Evolutionary conservation across 2,329 filamentous ascomycete species (phyloP).

Genomic region (Aspergillus brunneoviolaceus): DNA sequence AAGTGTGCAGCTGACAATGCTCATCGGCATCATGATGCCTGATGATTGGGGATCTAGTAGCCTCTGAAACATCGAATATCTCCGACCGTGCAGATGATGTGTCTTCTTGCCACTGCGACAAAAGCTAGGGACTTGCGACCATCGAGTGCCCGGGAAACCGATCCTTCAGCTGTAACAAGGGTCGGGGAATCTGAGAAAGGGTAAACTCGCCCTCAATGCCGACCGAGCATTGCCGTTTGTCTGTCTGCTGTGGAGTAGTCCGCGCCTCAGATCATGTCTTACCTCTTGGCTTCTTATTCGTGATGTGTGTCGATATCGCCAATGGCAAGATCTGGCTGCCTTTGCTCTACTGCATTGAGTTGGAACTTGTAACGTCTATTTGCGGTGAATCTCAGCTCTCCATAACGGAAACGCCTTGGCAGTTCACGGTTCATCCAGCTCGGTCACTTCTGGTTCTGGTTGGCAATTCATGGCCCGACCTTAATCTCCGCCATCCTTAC

Average conservation of each 20-base stretch:
- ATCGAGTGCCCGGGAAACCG: neutral
- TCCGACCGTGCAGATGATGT: neutral
- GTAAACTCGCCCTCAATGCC: neutral
- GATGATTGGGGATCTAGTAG: neutral
- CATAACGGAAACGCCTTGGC: neutral
- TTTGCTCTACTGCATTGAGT: neutral
- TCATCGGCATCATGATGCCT: neutral
- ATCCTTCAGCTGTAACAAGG: neutral
- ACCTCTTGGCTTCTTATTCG: neutral
- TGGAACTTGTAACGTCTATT: neutral
- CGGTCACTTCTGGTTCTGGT: neutral
- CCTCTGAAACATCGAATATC: neutral
- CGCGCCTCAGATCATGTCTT: neutral
- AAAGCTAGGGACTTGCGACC: too few relatives aligned
- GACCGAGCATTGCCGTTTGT: neutral
- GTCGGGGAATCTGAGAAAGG: neutral
- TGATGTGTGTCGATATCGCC: neutral
- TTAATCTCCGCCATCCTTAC: neutral
- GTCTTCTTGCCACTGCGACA: neutral
- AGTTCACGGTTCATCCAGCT: neutral
- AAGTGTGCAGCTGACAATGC: neutral
- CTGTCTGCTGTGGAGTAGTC: neutral
- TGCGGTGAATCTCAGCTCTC: neutral
- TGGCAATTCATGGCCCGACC: neutral
- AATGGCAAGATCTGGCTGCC: neutral